Evolutionary conservation across 1,284 basidiomycete species (phyloP), one percentile per base, ranked within the genome.

Genomic region (Singerocomus rubriflavus): DNA sequence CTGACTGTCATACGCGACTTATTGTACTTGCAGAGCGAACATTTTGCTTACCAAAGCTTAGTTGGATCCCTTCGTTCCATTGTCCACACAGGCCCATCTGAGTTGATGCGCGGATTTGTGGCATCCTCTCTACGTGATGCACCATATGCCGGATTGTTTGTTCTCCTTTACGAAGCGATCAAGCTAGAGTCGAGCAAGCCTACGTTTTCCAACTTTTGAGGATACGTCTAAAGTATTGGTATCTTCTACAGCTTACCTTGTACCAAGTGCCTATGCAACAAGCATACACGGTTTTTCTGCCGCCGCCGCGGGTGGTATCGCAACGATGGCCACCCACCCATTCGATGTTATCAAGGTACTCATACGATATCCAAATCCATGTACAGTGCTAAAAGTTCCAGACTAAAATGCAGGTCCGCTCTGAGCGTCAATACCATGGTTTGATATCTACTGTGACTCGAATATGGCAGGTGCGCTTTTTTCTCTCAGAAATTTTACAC

Each of bases 111-210:
- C 49, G 96, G 95, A 0, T 91, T 97, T 62, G 70, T 91, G 30
- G 93, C 95, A 0, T 95, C 94, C 1, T 91, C 93, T 0, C 74
- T 96, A 21, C 80, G 96, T 33, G 96, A 99, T 66, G 96, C 96
- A 3, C 97, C 96, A 0, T 96, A 98, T 62, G 95, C 96, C 0
- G 96, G 96, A 0, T 68, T 99, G 8, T 99, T 98, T 60, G 79
- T 98, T 16, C 83, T 94, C 1, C 84, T 89, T 46, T 99, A 99
- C 67, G 96, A 98, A 68, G 80, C 82, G 39, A 81, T 88, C 56
- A 95, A 95, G 66, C 76, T 77, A 36, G 77, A 90, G 56, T 73
- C 82, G 5, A 75, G 88, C 87, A 64, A 60, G 78, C 59, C 17
- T 12, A 45, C 6, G 1, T 43, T 34, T 21, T 38, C 30, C 38